These are phyloP conservation scores for Trypanosoma boissoni DNA, from an alignment of 208 protist genomes.

Conservation along the genomic window DNA sequence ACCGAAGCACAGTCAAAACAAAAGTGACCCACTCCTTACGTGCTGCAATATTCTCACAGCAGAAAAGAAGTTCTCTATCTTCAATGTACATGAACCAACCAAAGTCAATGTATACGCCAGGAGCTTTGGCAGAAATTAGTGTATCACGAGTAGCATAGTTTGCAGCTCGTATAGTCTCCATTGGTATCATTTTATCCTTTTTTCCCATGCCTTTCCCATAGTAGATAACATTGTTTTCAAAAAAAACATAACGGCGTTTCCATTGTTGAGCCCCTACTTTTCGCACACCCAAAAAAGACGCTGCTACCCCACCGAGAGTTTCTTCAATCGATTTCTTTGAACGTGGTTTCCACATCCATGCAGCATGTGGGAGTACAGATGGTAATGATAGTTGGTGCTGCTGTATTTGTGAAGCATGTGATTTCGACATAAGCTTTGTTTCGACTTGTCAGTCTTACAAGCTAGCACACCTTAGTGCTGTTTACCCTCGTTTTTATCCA, in stretches of 20 bases:
- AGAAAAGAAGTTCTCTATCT: constrained; percentile 42
- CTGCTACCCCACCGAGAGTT: constrained; percentile 16
- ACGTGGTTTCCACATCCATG: constrained; percentile 77
- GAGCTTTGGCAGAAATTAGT: constrained; percentile 39
- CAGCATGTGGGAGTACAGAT: constrained; percentile 23
- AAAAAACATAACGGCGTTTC: constrained; percentile 52
- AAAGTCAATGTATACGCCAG: constrained; percentile 31
- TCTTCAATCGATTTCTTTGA: constrained; percentile 40
- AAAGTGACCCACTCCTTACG: constrained; percentile 47
- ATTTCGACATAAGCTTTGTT: neutral
- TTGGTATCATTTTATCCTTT: constrained; percentile 45
- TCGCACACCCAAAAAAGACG: constrained; percentile 35
- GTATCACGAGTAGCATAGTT: constrained; percentile 23
- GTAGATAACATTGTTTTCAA: constrained; percentile 39
- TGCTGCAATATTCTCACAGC: constrained; percentile 35
- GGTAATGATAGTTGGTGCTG: constrained; percentile 5
- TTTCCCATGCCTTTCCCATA: constrained; percentile 39
- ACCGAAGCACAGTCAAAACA: constrained; percentile 28
- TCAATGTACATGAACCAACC: constrained; percentile 49
- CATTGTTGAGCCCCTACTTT: constrained; percentile 47
- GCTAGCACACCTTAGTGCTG: neutral
- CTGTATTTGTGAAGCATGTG: neutral
- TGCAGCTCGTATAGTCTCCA: constrained; percentile 38
- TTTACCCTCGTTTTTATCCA: neutral
- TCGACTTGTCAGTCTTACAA: neutral